A percentile compares a stretch with the other conserved stretches of the same genome.
Evolutionary conservation across 768 basidiomycete species (phyloP).

Genomic region (Jaapia argillacea): DNA sequence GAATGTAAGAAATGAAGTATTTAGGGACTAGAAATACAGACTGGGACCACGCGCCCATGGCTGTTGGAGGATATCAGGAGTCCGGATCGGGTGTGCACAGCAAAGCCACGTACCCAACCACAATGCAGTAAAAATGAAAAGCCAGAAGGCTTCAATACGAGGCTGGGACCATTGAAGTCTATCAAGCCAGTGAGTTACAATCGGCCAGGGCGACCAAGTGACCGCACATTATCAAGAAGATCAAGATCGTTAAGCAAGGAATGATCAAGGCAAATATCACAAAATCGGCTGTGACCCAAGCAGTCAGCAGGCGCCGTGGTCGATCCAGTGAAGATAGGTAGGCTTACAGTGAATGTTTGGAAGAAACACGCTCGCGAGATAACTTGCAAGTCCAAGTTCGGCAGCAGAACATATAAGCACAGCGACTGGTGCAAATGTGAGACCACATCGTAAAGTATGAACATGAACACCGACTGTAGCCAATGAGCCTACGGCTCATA

Average conservation of each 20-base stretch:
- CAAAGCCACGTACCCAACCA: constrained; percentile 52
- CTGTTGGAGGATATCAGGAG: constrained; percentile 23
- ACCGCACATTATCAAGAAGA: constrained; percentile 49
- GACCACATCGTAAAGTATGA: constrained; percentile 16
- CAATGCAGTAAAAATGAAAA: constrained; percentile 47
- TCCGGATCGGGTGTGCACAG: neutral
- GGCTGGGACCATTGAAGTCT: constrained; percentile 70
- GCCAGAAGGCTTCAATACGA: constrained; percentile 41
- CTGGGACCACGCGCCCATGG: constrained; percentile 70
- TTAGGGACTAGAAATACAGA: constrained; percentile 22
- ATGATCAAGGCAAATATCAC: constrained; percentile 59
- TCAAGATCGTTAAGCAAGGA: constrained; percentile 54
- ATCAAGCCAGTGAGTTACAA: constrained; percentile 5
- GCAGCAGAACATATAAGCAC: constrained; percentile 31
- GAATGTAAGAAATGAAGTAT: neutral
- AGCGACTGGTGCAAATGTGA: constrained; percentile 17
- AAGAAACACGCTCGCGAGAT: constrained; percentile 60
- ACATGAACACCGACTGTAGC: constrained; percentile 32
- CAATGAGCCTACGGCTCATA: constrained; percentile 39
- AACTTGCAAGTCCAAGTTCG: constrained; percentile 59
- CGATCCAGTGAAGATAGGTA: too few relatives aligned
- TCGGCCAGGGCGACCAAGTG: constrained; percentile 1
- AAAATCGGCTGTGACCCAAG: constrained; percentile 43
- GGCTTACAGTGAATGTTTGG: constrained; percentile 53
- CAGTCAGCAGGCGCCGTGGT: too few relatives aligned